Base-by-base conservation (phyloP, 768 basidiomycete species). In the Suillus tomentosus region DNA sequence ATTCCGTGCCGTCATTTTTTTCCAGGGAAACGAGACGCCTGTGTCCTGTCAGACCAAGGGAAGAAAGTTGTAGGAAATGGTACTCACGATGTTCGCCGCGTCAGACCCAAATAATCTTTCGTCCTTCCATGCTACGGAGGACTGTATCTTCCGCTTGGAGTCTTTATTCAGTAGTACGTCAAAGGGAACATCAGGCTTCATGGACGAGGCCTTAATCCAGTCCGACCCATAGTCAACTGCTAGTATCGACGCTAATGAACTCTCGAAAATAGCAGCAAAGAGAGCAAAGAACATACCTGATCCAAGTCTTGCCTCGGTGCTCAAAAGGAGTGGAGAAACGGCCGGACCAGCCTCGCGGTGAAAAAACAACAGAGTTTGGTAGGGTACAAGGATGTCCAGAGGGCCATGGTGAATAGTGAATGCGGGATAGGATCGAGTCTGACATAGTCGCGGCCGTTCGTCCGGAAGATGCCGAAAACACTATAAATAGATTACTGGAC, bases 161-260 rank as follows among this genome's bases (percentile, higher is more conserved):
- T 98, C 96, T 74, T 93, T 93, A 80, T 98, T 97, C 63, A 99
- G 81, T 34, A 99, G 83, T 36, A 99, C 93, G 78, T 99, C 97
- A 70, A 99, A 96, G 5, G 96, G 95, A 37, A 92, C 78, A 51
- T 94, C 95, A 1, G 95, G 95, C 73, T 95, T 96, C 84, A 98
- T 90, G 63, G 99, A 80, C 4, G 95, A 96, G 31, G 95, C 93
- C 78, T 97, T 99, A 73, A 96, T 98, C 85, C 89, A 96, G 79
- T 99, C 97, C 19, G 93, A 86, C 73, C 97, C 97, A 85, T 97
- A 98, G 87, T 99, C 97, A 72, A 99, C 93, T 22, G 96, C 96
- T 56, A 99, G 85, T 14, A 99, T 85, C 3, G 95, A 87, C n/a
- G 89, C 91, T 48, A 85, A 77, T n/a, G 81, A 78, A 50, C 79